These are phyloP conservation scores for Diospyros lotus DNA, from an alignment of 148 eudicot species.

Conservation along the genomic window DNA sequence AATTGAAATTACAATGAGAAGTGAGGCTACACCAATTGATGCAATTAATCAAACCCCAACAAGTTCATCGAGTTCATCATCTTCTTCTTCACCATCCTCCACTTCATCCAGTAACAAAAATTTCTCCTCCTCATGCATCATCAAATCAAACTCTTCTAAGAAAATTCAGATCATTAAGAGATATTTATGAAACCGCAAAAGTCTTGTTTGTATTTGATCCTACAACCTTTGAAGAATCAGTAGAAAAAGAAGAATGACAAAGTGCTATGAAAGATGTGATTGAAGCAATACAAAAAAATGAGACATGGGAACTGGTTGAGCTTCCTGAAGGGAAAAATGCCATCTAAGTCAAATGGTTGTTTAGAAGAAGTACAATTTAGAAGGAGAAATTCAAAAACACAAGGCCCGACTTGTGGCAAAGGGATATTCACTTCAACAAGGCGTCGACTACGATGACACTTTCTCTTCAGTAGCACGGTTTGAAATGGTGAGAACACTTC, in stretches of 20 bases:
- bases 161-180: constrained; percentile 2
- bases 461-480: too few species aligned
- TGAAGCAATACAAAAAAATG: constrained; percentile 4
- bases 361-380: not conserved
- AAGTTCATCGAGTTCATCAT: too few species aligned
- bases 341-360: constrained; percentile 10
- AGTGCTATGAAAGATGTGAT: not conserved
- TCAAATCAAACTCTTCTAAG: not conserved
- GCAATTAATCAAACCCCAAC: not conserved
- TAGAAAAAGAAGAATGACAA: not conserved
- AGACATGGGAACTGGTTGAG: constrained; percentile 12
- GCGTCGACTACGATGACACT: too few species aligned
- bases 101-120: not conserved
- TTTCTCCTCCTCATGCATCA: not conserved
- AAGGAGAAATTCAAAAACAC: not conserved
- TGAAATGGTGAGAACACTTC: too few species aligned
- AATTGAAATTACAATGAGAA: not conserved
- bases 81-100: not conserved
- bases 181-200: not conserved
- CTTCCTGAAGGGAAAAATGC: not conserved
- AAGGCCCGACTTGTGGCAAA: not conserved
- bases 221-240: too few species aligned
- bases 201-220: too few species aligned
- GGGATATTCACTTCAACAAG: too few species aligned
- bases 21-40: not conserved